Conservation (phyloP, 139 green algal species). For the Zygnema cylindricum region DNA sequence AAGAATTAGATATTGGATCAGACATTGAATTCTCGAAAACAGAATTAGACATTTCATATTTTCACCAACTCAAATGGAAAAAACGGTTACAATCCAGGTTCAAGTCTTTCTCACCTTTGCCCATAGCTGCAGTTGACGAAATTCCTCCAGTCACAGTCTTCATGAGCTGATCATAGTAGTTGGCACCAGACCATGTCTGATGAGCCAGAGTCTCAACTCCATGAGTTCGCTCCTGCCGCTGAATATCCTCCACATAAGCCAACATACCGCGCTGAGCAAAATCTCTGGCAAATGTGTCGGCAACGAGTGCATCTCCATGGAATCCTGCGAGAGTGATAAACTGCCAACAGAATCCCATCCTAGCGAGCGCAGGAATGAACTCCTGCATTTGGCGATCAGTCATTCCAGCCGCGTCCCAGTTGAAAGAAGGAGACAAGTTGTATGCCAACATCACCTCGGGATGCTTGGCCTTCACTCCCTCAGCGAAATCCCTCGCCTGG, state of each 20-base stretch:
- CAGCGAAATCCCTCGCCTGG: slow-evolving; percentile 74
- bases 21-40: neutral
- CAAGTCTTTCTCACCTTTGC: slow-evolving; percentile 33
- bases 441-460: slow-evolving; percentile 89
- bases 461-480: slow-evolving; percentile 82
- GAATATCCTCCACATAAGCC: slow-evolving; percentile 60
- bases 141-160: slow-evolving; percentile 61
- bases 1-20: no score
- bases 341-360: slow-evolving; percentile 79
- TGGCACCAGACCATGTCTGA: slow-evolving; percentile 59
- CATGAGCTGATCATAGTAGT: slow-evolving; percentile 59
- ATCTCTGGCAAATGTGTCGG: slow-evolving; percentile 54
- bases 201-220: slow-evolving; percentile 56
- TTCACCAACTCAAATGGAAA: no score
- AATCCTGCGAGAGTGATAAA: slow-evolving; percentile 88
- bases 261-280: slow-evolving; percentile 57
- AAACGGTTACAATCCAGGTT: no score
- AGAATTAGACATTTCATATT: neutral
- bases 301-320: slow-evolving; percentile 68
- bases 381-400: slow-evolving; percentile 75
- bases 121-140: slow-evolving; percentile 60
- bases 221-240: slow-evolving; percentile 44
- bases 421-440: slow-evolving; percentile 93
- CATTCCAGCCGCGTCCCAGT: slow-evolving; percentile 77
- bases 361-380: slow-evolving; percentile 81